Evolutionary conservation across 139 green algal genomes (phyloP).

Genomic region (Spirogloea muscicola): DNA sequence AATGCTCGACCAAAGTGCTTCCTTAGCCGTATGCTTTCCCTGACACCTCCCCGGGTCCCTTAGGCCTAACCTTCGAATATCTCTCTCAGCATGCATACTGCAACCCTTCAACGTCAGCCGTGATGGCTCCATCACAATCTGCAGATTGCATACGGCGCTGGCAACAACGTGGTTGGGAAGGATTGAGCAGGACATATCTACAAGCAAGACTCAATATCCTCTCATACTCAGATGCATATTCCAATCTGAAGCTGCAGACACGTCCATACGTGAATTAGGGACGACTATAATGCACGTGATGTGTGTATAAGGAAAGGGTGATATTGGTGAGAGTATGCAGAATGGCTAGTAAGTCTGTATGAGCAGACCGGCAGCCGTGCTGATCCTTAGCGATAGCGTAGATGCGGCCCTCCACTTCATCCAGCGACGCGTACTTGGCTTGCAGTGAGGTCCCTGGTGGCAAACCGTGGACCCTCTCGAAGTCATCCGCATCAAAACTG

Average conservation of each 20-base stretch:
- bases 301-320: neutral
- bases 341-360: too few species aligned
- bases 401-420: constrained; percentile 80
- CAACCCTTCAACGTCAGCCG: too few species aligned
- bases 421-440: constrained; percentile 58
- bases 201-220: neutral
- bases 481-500: too few species aligned
- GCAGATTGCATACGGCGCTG: too few species aligned
- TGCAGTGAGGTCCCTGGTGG: too few species aligned
- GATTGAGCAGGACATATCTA: neutral
- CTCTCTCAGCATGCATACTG: too few species aligned
- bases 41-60: neutral
- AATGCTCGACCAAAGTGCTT: neutral
- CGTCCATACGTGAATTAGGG: too few species aligned
- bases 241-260: too few species aligned
- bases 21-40: neutral
- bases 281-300: neutral
- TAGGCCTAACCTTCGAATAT: neutral
- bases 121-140: too few species aligned
- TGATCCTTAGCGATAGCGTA: constrained; percentile 89
- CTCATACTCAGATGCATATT: neutral
- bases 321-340: neutral
- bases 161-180: too few species aligned
- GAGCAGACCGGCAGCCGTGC: constrained; percentile 77
- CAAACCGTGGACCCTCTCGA: too few species aligned